Conservation (phyloP, 2,329 filamentous ascomycete species). For the Coniella vitis region DNA sequence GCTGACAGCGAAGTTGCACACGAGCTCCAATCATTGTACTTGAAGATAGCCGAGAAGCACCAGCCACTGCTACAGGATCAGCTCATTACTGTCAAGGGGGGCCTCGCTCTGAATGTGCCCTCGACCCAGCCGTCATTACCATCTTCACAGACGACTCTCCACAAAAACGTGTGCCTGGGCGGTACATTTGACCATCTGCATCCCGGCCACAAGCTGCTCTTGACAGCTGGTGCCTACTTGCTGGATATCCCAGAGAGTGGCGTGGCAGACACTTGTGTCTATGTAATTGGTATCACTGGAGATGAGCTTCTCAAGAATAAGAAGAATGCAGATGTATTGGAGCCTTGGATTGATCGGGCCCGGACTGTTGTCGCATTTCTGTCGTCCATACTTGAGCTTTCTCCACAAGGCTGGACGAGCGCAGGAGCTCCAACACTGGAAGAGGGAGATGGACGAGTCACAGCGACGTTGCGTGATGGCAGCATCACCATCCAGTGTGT, state of each 20-base stretch:
- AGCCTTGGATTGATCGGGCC: slow-evolving; percentile 73
- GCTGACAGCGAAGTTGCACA: slow-evolving; percentile 60
- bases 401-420: slow-evolving; percentile 36
- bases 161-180: slow-evolving; percentile 69
- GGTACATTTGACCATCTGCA: slow-evolving; percentile 97
- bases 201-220: slow-evolving; percentile 88
- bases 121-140: slow-evolving; percentile 14
- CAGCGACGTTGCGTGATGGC: slow-evolving; percentile 52
- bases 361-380: slow-evolving; percentile 66
- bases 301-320: slow-evolving; percentile 84
- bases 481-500: slow-evolving; percentile 67
- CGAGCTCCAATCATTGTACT: slow-evolving; percentile 44
- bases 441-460: slow-evolving; percentile 37
- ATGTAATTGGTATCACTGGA: slow-evolving; percentile 83
- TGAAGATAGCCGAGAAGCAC: slow-evolving; percentile 38
- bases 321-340: slow-evolving; percentile 73
- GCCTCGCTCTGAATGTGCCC: slow-evolving; percentile 38
- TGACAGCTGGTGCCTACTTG: slow-evolving; percentile 77
- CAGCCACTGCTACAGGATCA: slow-evolving; percentile 44
- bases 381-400: slow-evolving; percentile 48
- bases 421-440: slow-evolving; percentile 30
- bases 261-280: slow-evolving; percentile 39
- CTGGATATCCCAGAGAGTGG: slow-evolving; percentile 44
- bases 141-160: slow-evolving; percentile 26
- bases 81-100: slow-evolving; percentile 45